Evolutionary conservation across 2,329 filamentous ascomycete genomes (phyloP).

Genomic region (Apiospora rasikravindrae): DNA sequence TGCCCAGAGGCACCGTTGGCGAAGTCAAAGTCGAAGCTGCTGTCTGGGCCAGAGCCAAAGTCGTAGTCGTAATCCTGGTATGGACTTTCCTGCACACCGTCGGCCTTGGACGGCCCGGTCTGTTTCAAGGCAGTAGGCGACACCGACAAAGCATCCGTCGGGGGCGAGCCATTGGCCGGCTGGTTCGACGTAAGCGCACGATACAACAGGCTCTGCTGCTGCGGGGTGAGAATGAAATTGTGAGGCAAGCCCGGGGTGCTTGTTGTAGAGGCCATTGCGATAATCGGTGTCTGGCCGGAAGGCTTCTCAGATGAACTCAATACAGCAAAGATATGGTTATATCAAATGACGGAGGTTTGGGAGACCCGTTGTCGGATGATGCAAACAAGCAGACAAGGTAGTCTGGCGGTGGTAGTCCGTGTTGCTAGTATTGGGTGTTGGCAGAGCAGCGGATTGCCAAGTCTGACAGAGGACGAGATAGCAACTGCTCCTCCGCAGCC

Average conservation of each 20-base stretch:
- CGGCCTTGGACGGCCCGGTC: conserved; percentile 51
- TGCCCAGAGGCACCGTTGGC: conserved; percentile 59
- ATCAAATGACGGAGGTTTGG: background rate
- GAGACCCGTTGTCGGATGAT: background rate
- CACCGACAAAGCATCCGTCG: conserved; percentile 48
- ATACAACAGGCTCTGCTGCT: conserved; percentile 78
- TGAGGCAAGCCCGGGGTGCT: conserved; percentile 49
- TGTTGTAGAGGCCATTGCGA: conserved; percentile 57
- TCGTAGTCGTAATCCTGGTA: conserved; percentile 83
- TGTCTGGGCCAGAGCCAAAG: conserved; percentile 76
- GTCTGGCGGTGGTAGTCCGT: background rate
- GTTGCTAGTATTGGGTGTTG: background rate
- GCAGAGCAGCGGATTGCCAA: background rate
- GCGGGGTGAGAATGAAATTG: conserved; percentile 73
- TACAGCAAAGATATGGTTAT: background rate
- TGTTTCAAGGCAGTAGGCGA: conserved; percentile 56
- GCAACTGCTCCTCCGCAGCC: background rate
- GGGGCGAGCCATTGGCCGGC: conserved; percentile 42
- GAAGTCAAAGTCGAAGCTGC: conserved; percentile 76
- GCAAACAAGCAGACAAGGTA: background rate
- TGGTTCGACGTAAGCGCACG: conserved; percentile 78
- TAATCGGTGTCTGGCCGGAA: background rate
- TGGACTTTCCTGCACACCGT: conserved; percentile 74
- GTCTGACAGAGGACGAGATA: background rate
- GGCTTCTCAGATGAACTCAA: background rate